Evolutionary conservation across 306 rosid genomes (phyloP).

Genomic region (Lupinus albus): DNA sequence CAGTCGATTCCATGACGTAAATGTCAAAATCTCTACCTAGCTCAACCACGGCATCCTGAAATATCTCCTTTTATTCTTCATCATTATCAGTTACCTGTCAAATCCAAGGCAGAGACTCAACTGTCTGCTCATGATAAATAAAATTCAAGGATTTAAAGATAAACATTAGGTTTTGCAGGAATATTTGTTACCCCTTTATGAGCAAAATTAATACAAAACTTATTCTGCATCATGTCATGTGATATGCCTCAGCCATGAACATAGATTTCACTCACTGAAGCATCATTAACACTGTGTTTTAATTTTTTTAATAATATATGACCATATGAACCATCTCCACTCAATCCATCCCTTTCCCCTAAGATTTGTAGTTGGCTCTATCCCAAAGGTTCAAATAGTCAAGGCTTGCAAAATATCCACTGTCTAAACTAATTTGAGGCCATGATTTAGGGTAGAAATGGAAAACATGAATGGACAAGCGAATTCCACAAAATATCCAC

Average conservation of each 20-base stretch:
- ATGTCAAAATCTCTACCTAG: constrained; percentile 9
- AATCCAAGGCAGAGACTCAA: background rate
- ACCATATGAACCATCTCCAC: constrained; percentile 9
- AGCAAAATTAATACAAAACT: background rate
- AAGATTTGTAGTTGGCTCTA: constrained; percentile 5
- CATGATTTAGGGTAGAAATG: background rate
- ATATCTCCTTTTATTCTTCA: constrained; percentile 21
- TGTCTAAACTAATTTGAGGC: background rate
- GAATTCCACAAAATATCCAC: background rate
- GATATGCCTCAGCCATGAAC: background rate
- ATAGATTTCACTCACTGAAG: constrained; percentile 2
- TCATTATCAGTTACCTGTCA: constrained; percentile 16
- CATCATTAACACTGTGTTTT: background rate
- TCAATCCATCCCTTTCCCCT: background rate
- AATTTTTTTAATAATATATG: background rate
- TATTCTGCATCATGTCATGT: background rate
- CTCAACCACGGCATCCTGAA: background rate
- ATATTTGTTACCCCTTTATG: background rate
- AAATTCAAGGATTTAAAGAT: constrained; percentile 18
- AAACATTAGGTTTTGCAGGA: background rate
- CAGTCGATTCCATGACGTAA: constrained; percentile 2
- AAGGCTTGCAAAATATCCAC: background rate
- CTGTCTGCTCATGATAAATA: background rate
- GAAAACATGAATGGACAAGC: background rate
- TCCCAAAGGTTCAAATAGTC: background rate